Base-by-base conservation (phyloP, 1,284 basidiomycete genomes). In the Apiotrichum montevideense region DNA sequence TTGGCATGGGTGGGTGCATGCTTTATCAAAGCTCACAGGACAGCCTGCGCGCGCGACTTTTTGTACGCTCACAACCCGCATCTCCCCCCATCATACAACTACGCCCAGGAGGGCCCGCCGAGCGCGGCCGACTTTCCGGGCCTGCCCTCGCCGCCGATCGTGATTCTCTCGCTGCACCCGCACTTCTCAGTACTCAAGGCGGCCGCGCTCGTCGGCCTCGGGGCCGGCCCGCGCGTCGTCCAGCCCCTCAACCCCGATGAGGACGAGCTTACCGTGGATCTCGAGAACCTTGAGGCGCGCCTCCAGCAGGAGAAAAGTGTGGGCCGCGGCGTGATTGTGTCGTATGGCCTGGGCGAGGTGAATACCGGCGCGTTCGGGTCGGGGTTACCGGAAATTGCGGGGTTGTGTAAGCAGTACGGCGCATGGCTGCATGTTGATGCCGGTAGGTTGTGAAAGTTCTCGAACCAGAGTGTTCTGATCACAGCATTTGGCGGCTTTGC, bases 341-440 rank as follows among this genome's bases (percentile, higher is more conserved):
- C 67, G 1, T 72, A 77, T 21, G 74, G 74, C 3, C 66, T 79
- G 29, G 80, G 80, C 5, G 80, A 82, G 63, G 80, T 82, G 35
- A 82, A 81, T 62, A 81, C 80, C 56, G 79, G 79, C 21, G 77
- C 72, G 2, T 76, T 78, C 52, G 78, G 75, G 3, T 66, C 64
- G 9, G 64, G 70, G 11, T 55, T 77, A 34, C 61, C 56, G 11
- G 56, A 65, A 3, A 68, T 81, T 9, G 70, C 75, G 3, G 55
- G 51, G 3, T 62, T 81, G 34, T 80, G 79, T 55, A 72, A 74
- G 51, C 41, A 57, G 34, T 77, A 78, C 57, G 66, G 63, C 6
- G 78, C 77, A 0, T 82, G 80, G 80, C 63, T 82, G 3, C 80
- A 82, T 62, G 68, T 81, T 37, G 81, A 81, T 63, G 80, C 76